These are phyloP conservation scores for Monotropa hypopitys DNA, from an alignment of 179 eudicot species.

Conservation along the genomic window DNA sequence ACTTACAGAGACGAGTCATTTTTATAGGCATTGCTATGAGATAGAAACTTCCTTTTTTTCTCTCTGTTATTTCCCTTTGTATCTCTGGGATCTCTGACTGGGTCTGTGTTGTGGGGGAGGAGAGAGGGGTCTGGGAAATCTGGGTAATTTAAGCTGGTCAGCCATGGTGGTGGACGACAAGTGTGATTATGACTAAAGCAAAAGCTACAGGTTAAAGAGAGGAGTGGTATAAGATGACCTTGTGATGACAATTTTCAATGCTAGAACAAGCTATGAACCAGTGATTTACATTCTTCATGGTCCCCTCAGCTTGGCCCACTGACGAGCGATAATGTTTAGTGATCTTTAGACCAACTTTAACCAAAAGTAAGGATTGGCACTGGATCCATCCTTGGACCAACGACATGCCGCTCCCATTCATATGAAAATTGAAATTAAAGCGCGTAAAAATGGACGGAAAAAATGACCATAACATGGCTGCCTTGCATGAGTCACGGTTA, in stretches of 20 bases:
- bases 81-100: conserved; percentile 6
- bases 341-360: neutral
- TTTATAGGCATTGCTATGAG: neutral
- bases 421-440: neutral
- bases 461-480: neutral
- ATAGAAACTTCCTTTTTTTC: neutral
- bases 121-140: conserved; percentile 17
- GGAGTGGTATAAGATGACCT: neutral
- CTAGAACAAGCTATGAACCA: neutral
- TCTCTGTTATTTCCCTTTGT: neutral
- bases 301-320: neutral
- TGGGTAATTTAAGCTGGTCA: conserved; percentile 24
- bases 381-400: neutral
- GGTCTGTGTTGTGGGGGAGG: conserved; percentile 26
- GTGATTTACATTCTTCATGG: conserved; percentile 5
- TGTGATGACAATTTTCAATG: neutral
- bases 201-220: conserved; percentile 9
- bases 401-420: neutral
- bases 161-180: conserved; percentile 31
- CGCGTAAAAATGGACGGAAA: neutral
- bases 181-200: conserved; percentile 31
- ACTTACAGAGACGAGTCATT: conserved; percentile 12
- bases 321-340: neutral
- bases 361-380: neutral
- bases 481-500: neutral